Evolutionary conservation across 192 early-diverging fungal species (phyloP), one percentile per base, ranked within the genome.

Genomic region (Coemansia sp.): DNA sequence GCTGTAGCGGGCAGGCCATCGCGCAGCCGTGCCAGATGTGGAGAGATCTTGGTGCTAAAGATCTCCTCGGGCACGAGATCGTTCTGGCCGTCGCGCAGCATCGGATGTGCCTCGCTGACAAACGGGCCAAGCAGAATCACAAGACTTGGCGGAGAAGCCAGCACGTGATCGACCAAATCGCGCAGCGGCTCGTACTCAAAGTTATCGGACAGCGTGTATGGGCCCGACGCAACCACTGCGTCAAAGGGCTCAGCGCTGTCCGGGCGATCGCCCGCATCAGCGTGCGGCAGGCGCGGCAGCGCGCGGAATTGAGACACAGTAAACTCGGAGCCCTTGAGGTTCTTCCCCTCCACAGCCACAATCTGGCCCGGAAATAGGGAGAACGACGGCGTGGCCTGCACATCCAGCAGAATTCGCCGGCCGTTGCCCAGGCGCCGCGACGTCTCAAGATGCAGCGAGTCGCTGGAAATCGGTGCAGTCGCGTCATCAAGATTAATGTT

Each of bases 351-450:
- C 5, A 93, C 58, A 2, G 84, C 92, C 22, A 94, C 79, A 44
- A 95, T 75, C 55, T 95, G 95, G 23, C 97, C 97, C 2, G 94
- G 95, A 60, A 97, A 97, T 23, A 98, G 79, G 31, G 84, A 66
- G 63, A 84, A 90, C n/a, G 80, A 71, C 9, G 84, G 46, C 19
- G 88, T 40, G 24, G 81, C 58, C 9, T 65, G 71, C 7, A 94
- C 62, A 50, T 88, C 82, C 45, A 98, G 65, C 23, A 75, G 77
- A 0, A 91, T 80, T 24, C 93, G 84, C 4, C 68, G 59, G 0
- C 92, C 94, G 43, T 80, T 79, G 4, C 93, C 92, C 38, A 94
- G 71, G 5, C 71, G 70, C 18, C 88, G 78, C 25, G 90, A 93
- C n/a, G 94, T 81, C 67, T 97, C 93, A 12, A 98, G 70, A 6